Evolutionary conservation across 371 early-diverging fungal genomes (phyloP).

Genomic region (Umbelopsis sp.): DNA sequence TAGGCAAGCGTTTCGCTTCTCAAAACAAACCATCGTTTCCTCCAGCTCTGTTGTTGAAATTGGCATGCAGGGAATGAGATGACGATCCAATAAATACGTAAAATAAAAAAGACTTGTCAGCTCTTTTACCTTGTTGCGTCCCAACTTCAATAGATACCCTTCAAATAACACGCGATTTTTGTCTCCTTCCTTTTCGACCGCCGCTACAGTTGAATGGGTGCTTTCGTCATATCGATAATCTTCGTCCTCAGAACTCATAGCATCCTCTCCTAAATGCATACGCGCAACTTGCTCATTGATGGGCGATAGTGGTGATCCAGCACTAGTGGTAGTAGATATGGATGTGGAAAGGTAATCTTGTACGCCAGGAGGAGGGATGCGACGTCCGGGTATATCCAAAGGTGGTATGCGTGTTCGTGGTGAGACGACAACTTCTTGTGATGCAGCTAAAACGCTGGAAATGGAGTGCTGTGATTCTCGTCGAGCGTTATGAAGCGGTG

Average conservation of each 20-base stretch:
- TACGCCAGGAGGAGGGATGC: conserved; percentile 8
- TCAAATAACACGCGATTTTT: conserved; percentile 63
- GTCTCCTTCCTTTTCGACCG: conserved; percentile 43
- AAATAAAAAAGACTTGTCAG: too few relatives aligned
- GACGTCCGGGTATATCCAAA: conserved; percentile 30
- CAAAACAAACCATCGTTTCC: conserved; percentile 86
- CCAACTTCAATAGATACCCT: conserved; percentile 73
- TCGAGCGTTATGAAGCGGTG: conserved; percentile 4
- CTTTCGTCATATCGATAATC: conserved; percentile 35
- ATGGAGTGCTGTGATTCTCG: conserved; percentile 13
- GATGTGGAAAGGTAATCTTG: not conserved
- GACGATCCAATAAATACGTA: too few relatives aligned
- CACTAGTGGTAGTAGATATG: conserved; percentile 33
- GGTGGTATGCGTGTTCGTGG: conserved; percentile 26
- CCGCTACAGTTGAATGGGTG: conserved; percentile 32
- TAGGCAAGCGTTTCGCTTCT: conserved; percentile 74
- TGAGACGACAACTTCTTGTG: conserved; percentile 7
- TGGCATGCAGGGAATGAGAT: too few relatives aligned
- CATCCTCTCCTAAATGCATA: conserved; percentile 36
- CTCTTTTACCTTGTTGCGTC: conserved; percentile 59
- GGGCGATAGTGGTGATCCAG: conserved; percentile 49
- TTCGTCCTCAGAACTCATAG: conserved; percentile 55
- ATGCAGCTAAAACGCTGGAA: conserved; percentile 9
- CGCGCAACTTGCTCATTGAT: conserved; percentile 37
- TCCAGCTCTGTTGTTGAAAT: conserved; percentile 63